These are phyloP conservation scores for Pochonia chlamydosporia DNA, from an alignment of 2,329 filamentous ascomycete genomes.

Conservation along the genomic window DNA sequence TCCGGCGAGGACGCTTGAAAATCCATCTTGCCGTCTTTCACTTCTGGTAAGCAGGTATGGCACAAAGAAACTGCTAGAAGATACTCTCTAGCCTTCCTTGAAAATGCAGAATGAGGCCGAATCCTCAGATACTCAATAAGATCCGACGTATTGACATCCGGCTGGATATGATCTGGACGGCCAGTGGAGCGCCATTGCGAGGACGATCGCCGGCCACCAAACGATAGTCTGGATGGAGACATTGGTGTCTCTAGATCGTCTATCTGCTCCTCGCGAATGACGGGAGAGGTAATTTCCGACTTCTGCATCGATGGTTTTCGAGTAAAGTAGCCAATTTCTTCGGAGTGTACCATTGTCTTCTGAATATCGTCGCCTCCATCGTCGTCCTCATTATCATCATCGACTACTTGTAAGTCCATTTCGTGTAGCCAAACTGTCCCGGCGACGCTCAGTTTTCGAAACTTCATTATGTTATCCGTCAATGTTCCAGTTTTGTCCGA, in stretches of 20 bases:
- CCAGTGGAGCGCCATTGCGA: conserved; percentile 45
- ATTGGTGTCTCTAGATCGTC: conserved; percentile 15
- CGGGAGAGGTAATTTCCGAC: conserved; percentile 19
- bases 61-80: conserved; percentile 81
- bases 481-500: conserved; percentile 93
- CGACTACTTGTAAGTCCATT: conserved; percentile 51
- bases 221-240: conserved; percentile 25
- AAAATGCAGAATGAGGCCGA: conserved; percentile 70
- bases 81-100: conserved; percentile 74
- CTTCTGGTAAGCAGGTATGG: conserved; percentile 84
- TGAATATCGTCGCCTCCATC: too few species aligned
- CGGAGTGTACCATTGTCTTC: conserved; percentile 10
- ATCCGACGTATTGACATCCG: conserved; percentile 61
- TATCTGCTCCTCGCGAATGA: conserved; percentile 24
- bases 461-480: conserved; percentile 94
- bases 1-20: conserved; percentile 90
- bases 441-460: conserved; percentile 84
- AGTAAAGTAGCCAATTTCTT: conserved; percentile 4
- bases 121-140: conserved; percentile 71
- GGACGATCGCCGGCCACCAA: conserved; percentile 37
- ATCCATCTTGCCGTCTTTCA: conserved; percentile 61
- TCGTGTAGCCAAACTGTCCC: conserved; percentile 88
- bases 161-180: conserved; percentile 44
- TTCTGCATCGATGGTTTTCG: conserved; percentile 22
- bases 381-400: not conserved